Conservation (phyloP, 2,329 filamentous ascomycete genomes). For the Penicillium vulpinum region DNA sequence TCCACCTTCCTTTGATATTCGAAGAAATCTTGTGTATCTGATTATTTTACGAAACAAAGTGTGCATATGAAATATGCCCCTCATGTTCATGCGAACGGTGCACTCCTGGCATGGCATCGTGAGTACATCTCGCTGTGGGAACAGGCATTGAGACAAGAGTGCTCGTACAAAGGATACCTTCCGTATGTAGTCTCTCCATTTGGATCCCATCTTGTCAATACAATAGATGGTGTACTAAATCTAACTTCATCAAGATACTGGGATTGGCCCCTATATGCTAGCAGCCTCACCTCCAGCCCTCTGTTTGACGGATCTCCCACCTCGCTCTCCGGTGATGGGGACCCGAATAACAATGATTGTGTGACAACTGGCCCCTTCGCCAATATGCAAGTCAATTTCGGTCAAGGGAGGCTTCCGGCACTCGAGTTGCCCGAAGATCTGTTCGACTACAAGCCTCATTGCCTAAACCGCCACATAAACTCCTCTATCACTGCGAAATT, state of each 20-base stretch:
- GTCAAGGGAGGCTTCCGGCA: neutral
- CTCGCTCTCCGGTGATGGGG: slow-evolving; percentile 25
- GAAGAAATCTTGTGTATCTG: neutral
- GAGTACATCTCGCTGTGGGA: slow-evolving; percentile 14
- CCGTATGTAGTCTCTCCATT: slow-evolving; percentile 1
- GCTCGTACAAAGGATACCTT: slow-evolving; percentile 9
- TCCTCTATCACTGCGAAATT: neutral
- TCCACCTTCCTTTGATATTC: no score
- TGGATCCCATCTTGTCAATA: neutral
- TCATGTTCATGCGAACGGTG: slow-evolving; percentile 6
- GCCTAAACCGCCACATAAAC: slow-evolving; percentile 7
- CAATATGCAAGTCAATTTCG: slow-evolving; percentile 2
- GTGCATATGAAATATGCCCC: slow-evolving; percentile 14
- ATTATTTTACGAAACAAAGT: neutral
- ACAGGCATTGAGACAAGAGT: slow-evolving; percentile 5
- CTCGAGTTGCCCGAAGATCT: neutral
- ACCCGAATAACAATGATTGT: slow-evolving; percentile 12
- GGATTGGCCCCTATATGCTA: slow-evolving; percentile 11
- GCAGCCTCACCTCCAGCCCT: slow-evolving; percentile 6
- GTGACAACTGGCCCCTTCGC: slow-evolving; percentile 11
- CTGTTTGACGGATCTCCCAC: slow-evolving; percentile 11
- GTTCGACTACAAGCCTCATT: slow-evolving; percentile 11
- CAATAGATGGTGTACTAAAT: neutral
- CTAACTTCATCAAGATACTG: slow-evolving; percentile 9
- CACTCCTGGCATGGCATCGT: slow-evolving; percentile 13